Percentiles rank a stretch among this genome's conserved stretches.
These are phyloP conservation scores for Leptographium flavum DNA, from an alignment of 2,329 filamentous ascomycete species.

Conservation along the genomic window DNA sequence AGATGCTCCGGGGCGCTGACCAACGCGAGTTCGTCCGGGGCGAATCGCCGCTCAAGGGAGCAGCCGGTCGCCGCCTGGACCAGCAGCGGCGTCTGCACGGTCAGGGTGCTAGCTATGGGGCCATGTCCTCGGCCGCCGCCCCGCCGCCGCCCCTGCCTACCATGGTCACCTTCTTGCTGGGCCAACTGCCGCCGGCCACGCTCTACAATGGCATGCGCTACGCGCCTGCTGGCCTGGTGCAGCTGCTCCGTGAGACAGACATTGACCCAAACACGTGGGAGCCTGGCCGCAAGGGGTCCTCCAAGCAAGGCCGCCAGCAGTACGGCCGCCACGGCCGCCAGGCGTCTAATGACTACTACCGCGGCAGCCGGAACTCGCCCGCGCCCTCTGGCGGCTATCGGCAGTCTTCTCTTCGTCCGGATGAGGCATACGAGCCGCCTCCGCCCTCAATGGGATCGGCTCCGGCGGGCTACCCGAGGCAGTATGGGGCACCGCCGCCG, in stretches of 20 bases:
- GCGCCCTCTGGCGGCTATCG: conserved; percentile 26
- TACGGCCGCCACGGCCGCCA: conserved; percentile 21
- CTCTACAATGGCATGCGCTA: conserved; percentile 60
- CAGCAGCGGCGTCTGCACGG: conserved; percentile 54
- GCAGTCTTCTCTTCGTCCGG: conserved; percentile 36
- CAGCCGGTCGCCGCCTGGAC: conserved; percentile 71
- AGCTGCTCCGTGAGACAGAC: conserved; percentile 53
- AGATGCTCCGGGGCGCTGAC: conserved; percentile 62
- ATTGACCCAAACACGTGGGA: conserved; percentile 47
- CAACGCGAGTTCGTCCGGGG: conserved; percentile 68
- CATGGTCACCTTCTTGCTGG: conserved; percentile 48
- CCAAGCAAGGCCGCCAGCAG: conserved; percentile 8
- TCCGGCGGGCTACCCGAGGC: not conserved
- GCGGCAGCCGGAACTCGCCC: conserved; percentile 10
- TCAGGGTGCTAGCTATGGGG: conserved; percentile 19
- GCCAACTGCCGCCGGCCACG: conserved; percentile 59
- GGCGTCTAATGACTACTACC: conserved; percentile 26
- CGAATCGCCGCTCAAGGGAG: conserved; percentile 87
- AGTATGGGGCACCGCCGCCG: conserved; percentile 12
- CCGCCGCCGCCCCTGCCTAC: conserved; percentile 56
- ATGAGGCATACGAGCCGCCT: conserved; percentile 28
- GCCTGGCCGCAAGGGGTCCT: conserved; percentile 15
- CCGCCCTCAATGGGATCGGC: conserved; percentile 12
- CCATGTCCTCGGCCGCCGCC: conserved; percentile 16
- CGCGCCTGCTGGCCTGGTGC: conserved; percentile 55